phyloP scores from a whole-genome alignment of 208 protist genomes.

The Leishmania aethiopica region DNA sequence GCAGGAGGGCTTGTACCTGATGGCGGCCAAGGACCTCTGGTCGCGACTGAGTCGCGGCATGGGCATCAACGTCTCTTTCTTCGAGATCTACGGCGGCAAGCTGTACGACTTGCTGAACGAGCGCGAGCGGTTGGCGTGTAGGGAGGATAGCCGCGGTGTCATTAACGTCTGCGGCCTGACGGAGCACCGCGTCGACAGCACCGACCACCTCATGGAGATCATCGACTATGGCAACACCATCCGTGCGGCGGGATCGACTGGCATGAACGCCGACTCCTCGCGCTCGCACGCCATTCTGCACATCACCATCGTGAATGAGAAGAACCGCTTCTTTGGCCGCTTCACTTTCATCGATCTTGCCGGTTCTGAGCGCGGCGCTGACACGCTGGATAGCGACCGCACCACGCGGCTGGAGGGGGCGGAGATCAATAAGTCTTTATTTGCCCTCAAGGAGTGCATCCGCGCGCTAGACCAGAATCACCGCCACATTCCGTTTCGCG shows the following conservation, averaged over 20 bases:
- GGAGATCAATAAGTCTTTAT: conserved; percentile 92
- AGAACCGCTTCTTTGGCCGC: conserved; percentile 94
- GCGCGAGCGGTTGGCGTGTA: conserved; percentile 74
- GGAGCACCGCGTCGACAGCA: conserved; percentile 69
- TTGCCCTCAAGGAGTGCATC: conserved; percentile 91
- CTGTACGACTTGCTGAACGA: conserved; percentile 87
- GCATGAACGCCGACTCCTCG: conserved; percentile 95
- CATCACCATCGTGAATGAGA: conserved; percentile 65
- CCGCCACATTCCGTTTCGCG: conserved; percentile 93
- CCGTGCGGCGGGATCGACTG: conserved; percentile 89
- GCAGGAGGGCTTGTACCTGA: conserved; percentile 83
- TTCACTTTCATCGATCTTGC: conserved; percentile 95
- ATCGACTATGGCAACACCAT: conserved; percentile 91
- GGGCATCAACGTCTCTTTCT: conserved; percentile 77
- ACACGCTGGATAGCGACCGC: conserved; percentile 75
- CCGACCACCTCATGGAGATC: conserved; percentile 71
- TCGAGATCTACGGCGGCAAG: conserved; percentile 90
- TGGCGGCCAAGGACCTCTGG: conserved; percentile 81
- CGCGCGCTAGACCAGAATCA: conserved; percentile 78
- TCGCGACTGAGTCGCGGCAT: conserved; percentile 63
- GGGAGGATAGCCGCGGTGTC: conserved; percentile 94
- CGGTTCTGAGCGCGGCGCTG: conserved; percentile 88
- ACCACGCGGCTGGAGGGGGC: conserved; percentile 87
- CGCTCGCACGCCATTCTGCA: conserved; percentile 97
- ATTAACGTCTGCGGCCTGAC: conserved; percentile 84